Base-by-base conservation (phyloP, 305 asterid species). In the Salvia sclarea region DNA sequence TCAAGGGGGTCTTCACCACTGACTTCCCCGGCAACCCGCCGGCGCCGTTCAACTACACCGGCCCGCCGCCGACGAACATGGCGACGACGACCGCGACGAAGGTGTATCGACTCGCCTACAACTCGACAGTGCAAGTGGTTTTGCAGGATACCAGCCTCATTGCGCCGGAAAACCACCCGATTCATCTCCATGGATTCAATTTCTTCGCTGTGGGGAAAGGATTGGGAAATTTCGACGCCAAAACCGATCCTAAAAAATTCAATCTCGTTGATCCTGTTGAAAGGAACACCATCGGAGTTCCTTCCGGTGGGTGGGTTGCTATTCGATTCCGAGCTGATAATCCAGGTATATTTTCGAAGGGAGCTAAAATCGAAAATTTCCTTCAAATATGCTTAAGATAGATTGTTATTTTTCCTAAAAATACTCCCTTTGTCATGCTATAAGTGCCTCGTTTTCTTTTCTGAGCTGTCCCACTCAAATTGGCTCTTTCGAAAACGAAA, bases 271-370 rank as follows among this genome's bases (percentile, higher is more conserved):
- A 86, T 55, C 89, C 92, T 0, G 85, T 80, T 1, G 92, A 83
- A 61, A 79, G 89, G 80, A 83, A 86, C 81, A 86, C 92, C 0
- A 54, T 86, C 4, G 92, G 82, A 20, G 89, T 86, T 52, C 92
- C 89, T 0, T 73, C 87, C 10, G 92, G 89, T 30, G 92, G 92
- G 17, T 83, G 89, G 92, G 82, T 78, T 0, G 92, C 92, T 21
- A 76, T 86, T 1, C 61, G 89, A 67, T 83, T 86, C 73, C 57
- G 16, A 13, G 92, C 92, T 0, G 92, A 86, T 68, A 86, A 86
- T 76, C 92, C 89, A 53, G 92, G 92, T 81, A 62, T 56, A 48
- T 22, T 6, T 53, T n/a, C n/a, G n/a, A n/a, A n/a, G n/a, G n/a
- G n/a, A n/a, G n/a, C n/a, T n/a, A n/a, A n/a, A n/a, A n/a, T n/a